These are phyloP conservation scores for Chlorella sp. DNA, from an alignment of 139 green algal genomes.

Conservation along the genomic window DNA sequence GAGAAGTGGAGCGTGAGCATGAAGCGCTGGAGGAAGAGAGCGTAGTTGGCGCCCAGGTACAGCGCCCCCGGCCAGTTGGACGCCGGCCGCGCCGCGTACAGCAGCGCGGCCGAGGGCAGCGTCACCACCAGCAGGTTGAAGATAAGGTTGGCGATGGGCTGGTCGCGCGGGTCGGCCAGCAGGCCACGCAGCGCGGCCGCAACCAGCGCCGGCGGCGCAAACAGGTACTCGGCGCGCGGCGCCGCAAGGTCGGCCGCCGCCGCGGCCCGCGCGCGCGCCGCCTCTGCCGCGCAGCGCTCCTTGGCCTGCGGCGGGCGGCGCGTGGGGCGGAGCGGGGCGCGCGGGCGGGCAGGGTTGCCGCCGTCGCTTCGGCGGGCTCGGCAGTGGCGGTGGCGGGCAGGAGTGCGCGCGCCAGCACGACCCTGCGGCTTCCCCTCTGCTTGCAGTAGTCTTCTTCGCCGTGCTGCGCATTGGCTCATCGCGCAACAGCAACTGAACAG, in stretches of 20 bases:
- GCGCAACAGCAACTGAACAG: too few relatives aligned
- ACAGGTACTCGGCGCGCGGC: conserved; percentile 1
- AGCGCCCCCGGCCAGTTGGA: conserved; percentile 42
- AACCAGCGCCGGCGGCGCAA: neutral
- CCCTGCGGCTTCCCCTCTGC: too few relatives aligned
- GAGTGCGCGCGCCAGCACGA: too few relatives aligned
- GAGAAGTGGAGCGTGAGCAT: conserved; percentile 78
- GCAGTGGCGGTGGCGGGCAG: too few relatives aligned
- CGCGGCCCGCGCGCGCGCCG: neutral
- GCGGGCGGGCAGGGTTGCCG: too few relatives aligned
- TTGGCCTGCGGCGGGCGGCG: too few relatives aligned
- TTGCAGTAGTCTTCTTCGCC: too few relatives aligned
- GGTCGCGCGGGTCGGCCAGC: conserved; percentile 49
- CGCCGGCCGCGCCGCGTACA: conserved; percentile 18
- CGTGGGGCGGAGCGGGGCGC: too few relatives aligned
- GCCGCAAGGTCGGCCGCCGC: conserved; percentile 2
- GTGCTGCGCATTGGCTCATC: too few relatives aligned
- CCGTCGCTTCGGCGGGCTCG: too few relatives aligned
- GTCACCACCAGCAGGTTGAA: conserved; percentile 43
- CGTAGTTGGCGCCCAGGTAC: conserved; percentile 66
- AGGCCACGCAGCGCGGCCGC: conserved; percentile 12
- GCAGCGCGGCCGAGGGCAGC: conserved; percentile 8
- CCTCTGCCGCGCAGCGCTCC: neutral
- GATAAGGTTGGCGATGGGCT: conserved; percentile 44
- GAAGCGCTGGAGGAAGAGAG: conserved; percentile 73